These are phyloP conservation scores for Verticillium nubilum DNA, from an alignment of 2,329 filamentous ascomycete genomes.

Conservation along the genomic window DNA sequence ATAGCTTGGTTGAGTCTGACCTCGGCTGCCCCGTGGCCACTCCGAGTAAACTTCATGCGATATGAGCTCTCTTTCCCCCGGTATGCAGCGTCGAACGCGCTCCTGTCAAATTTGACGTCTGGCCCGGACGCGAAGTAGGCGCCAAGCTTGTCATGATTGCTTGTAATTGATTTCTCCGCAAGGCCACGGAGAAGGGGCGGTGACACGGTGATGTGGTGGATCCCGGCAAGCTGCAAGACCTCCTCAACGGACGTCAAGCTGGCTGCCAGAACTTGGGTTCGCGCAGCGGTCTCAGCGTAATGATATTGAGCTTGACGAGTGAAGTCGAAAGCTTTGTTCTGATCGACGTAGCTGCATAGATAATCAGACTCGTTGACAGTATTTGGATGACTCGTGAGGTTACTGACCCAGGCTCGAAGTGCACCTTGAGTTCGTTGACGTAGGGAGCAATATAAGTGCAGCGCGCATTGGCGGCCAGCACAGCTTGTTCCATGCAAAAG, in stretches of 20 bases:
- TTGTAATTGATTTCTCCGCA: conserved; percentile 26
- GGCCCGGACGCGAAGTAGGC: conserved; percentile 22
- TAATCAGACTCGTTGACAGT: not conserved
- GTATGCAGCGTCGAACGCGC: conserved; percentile 13
- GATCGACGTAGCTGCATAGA: conserved; percentile 36
- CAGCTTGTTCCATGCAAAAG: conserved; percentile 56
- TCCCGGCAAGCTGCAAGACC: conserved; percentile 52
- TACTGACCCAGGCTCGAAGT: conserved; percentile 45
- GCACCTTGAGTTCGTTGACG: conserved; percentile 59
- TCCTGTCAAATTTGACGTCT: conserved; percentile 14
- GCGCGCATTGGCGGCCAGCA: conserved; percentile 48
- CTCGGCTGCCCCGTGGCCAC: conserved; percentile 38
- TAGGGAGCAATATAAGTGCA: conserved; percentile 62
- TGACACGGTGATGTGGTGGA: conserved; percentile 54
- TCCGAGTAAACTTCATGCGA: conserved; percentile 44
- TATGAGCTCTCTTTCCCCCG: conserved; percentile 36
- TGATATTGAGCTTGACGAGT: conserved; percentile 47
- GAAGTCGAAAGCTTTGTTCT: conserved; percentile 43
- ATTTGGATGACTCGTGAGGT: not conserved
- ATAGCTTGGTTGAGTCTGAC: conserved; percentile 49
- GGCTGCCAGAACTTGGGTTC: conserved; percentile 49
- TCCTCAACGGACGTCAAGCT: conserved; percentile 53
- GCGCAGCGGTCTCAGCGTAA: conserved; percentile 33
- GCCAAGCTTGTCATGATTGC: conserved; percentile 23
- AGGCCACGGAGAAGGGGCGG: conserved; percentile 45